Conservation (phyloP, 2,329 filamentous ascomycete genomes). For the Rhexocercosporidium sp. region DNA sequence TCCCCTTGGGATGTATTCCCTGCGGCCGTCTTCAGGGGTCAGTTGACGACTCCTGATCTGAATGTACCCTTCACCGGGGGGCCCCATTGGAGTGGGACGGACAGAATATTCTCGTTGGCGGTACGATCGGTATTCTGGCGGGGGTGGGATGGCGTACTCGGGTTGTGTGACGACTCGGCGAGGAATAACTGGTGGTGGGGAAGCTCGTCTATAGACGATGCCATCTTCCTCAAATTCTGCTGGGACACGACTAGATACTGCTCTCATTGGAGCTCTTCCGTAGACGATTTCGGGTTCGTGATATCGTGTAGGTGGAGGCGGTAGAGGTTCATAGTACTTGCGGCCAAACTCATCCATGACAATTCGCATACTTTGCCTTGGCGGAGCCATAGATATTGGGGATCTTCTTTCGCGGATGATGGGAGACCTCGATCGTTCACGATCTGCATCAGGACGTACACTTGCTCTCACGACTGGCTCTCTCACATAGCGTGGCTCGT, state of each 20-base stretch:
- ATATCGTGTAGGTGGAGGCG: conserved; percentile 53
- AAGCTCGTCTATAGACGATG: conserved; percentile 52
- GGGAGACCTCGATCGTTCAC: conserved; percentile 55
- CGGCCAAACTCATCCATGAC: conserved; percentile 84
- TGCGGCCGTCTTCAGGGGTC: conserved; percentile 51
- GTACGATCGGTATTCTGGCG: conserved; percentile 53
- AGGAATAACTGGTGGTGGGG: conserved; percentile 56
- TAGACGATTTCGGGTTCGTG: conserved; percentile 65
- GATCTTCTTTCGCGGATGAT: conserved; percentile 51
- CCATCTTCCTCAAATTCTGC: conserved; percentile 40
- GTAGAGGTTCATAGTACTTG: conserved; percentile 70
- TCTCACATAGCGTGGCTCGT: conserved; percentile 49
- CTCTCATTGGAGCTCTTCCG: conserved; percentile 55
- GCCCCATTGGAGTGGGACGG: conserved; percentile 46
- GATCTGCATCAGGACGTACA: conserved; percentile 54
- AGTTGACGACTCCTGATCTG: conserved; percentile 48
- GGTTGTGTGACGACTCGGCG: conserved; percentile 67
- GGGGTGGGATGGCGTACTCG: conserved; percentile 57
- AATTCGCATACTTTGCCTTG: conserved; percentile 63
- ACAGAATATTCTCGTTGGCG: conserved; percentile 63
- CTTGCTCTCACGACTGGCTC: conserved; percentile 54
- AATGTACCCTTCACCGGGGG: conserved; percentile 47
- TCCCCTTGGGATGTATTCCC: conserved; percentile 53
- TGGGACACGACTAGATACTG: conserved; percentile 37
- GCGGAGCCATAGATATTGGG: conserved; percentile 54